Base-by-base conservation (phyloP, 2,329 filamentous ascomycete genomes). In the Coniochaeta ligniaria region DNA sequence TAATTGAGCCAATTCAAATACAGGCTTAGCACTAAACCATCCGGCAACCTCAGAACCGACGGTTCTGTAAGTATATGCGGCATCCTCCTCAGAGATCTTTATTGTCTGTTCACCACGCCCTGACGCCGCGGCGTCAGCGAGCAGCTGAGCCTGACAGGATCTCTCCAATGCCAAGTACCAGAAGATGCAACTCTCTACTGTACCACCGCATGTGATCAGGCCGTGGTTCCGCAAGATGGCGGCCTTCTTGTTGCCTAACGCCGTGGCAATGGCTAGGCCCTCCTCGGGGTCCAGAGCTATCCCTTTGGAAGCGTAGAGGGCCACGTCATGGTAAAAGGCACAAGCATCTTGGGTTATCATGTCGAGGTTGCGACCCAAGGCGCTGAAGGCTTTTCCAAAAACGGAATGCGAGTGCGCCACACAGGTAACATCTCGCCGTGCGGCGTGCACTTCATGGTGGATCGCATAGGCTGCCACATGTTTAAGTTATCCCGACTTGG, bases 31-130 rank as follows among this genome's bases (percentile, higher is more conserved):
- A 12, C 43, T 47, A 14, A 92, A 92, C 79, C 83, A 91, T 0
- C 89, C 89, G 0, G 84, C 86, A 36, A 71, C 68, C 17, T 82
- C 78, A 0, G 77, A 82, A 0, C 89, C 89, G 3, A 91, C 77
- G 0, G 83, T 80, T 72, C 87, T 84, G 67, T 83, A 86, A 0
- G 89, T 92, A 67, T 83, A 89, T 17, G 71, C 75, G 1, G 89
- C 89, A 70, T 92, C 88, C 58, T 85, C 83, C 1, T 89, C 83
- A 9, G 80, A 76, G 66, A 92, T 88, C 72, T 88, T 87, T 33
- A 90, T 75, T 0, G 88, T 89, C 69, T 80, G 74, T 1, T 81
- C 80, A 1, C 88, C 89, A 2, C 84, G 76, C 0, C 88, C 87
- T 0, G 72, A 82, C 0, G 84, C 84, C 0, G 83, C 84, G 0